These are phyloP conservation scores for Chlamydomonas sp. DNA, from an alignment of 139 green algal genomes.

Conservation along the genomic window DNA sequence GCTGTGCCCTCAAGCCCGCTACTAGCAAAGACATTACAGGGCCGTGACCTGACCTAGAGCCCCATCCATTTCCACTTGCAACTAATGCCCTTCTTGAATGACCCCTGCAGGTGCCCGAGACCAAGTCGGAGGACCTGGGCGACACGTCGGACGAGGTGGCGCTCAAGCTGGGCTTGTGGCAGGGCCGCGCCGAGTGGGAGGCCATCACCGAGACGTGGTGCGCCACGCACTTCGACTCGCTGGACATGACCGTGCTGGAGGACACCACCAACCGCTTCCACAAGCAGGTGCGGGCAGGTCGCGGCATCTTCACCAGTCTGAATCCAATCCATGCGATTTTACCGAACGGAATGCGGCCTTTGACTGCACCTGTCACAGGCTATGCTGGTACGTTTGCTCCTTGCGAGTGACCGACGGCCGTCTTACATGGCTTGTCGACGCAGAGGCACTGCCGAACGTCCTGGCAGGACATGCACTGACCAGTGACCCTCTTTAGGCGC, in stretches of 20 bases:
- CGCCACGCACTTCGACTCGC: slow-evolving; percentile 59
- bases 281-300: slow-evolving; percentile 43
- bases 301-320: no score
- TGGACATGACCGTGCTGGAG: slow-evolving; percentile 77
- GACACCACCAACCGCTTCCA: slow-evolving; percentile 62
- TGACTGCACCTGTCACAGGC: not conserved
- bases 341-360: not conserved
- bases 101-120: slow-evolving; percentile 43
- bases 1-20: not conserved
- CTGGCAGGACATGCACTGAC: no score
- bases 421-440: no score
- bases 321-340: no score
- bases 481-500: no score
- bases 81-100: not conserved
- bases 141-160: slow-evolving; percentile 69
- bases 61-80: not conserved
- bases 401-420: no score
- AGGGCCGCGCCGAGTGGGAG: slow-evolving; percentile 68
- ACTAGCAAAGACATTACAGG: not conserved
- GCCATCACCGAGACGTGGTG: slow-evolving; percentile 59
- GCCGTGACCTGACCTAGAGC: not conserved
- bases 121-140: slow-evolving; percentile 64
- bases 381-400: no score
- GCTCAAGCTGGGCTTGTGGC: slow-evolving; percentile 83
- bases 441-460: no score